phyloP scores from a whole-genome alignment of 2,329 filamentous ascomycete species.

The Rhynchosporium graminicola region DNA sequence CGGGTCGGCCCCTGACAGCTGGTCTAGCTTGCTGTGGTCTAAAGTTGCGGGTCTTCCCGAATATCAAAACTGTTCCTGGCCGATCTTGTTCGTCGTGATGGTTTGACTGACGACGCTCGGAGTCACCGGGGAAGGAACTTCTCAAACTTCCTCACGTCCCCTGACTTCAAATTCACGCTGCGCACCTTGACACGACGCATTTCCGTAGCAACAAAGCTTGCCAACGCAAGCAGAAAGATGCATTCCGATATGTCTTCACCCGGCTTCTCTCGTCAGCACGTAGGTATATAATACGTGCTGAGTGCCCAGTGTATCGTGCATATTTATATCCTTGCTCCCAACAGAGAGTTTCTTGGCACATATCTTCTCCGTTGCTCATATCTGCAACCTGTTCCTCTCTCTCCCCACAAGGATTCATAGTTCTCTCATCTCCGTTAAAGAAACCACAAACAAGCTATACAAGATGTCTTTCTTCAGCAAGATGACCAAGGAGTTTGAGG shows the following conservation, averaged over 20 bases:
- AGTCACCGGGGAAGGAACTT: background rate
- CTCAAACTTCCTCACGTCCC: background rate
- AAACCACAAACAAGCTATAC: background rate
- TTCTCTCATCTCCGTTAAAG: background rate
- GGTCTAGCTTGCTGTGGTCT: background rate
- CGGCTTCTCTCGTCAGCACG: background rate
- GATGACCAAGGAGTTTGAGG: slow-evolving; percentile 48
- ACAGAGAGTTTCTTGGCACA: slow-evolving; percentile 2
- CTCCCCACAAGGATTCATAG: background rate
- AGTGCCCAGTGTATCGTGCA: slow-evolving; percentile 17
- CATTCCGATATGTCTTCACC: background rate
- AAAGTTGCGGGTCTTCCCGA: slow-evolving; percentile 13
- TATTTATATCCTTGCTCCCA: slow-evolving; percentile 1
- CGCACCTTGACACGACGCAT: background rate
- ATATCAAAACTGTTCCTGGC: slow-evolving; percentile 4
- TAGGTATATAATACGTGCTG: slow-evolving; percentile 6
- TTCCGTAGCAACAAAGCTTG: slow-evolving; percentile 8
- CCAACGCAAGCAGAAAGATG: background rate
- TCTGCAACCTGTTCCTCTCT: background rate
- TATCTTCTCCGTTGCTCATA: slow-evolving; percentile 6
- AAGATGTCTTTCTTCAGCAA: slow-evolving; percentile 50
- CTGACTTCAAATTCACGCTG: background rate
- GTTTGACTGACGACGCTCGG: background rate
- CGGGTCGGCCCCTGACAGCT: background rate
- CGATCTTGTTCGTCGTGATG: background rate